Evolutionary conservation across 2,329 filamentous ascomycete genomes (phyloP).

Genomic region (Sporothrix pseudoabietina): DNA sequence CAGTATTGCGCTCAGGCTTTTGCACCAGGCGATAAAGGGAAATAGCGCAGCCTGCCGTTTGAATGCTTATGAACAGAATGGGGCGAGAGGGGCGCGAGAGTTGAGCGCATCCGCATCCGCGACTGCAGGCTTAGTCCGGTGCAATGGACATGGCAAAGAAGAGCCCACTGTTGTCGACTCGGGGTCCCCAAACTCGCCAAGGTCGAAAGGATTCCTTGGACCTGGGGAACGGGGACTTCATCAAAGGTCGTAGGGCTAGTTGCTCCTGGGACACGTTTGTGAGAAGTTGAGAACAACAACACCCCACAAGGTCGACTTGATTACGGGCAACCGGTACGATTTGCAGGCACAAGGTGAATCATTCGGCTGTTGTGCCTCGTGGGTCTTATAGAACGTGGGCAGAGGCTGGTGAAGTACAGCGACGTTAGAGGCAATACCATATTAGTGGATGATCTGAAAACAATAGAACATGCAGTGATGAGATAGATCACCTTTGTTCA

Average conservation of each 20-base stretch:
- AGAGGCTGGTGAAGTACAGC: conserved; percentile 12
- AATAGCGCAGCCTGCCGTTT: background rate
- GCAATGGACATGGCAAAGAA: background rate
- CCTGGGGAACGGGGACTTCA: conserved; percentile 1
- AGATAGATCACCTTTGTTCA: background rate
- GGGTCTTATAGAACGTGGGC: background rate
- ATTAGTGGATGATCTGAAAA: background rate
- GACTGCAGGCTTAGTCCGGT: background rate
- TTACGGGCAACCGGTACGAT: conserved; percentile 5
- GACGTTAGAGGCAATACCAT: background rate
- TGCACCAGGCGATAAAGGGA: background rate
- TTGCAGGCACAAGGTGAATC: background rate
- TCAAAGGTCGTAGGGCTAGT: background rate
- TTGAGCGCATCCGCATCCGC: background rate
- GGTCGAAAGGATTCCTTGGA: background rate
- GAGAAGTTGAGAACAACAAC: background rate
- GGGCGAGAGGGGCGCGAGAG: background rate
- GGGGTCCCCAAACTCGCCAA: background rate
- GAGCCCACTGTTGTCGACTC: background rate
- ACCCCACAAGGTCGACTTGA: background rate
- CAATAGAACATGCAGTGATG: background rate
- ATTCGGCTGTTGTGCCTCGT: background rate
- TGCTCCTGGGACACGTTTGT: conserved; percentile 1
- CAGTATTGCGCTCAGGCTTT: background rate
- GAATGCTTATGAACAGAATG: background rate